Evolutionary conservation across 2,329 filamentous ascomycete species (phyloP).

Genomic region (Ambrosiella xylebori): DNA sequence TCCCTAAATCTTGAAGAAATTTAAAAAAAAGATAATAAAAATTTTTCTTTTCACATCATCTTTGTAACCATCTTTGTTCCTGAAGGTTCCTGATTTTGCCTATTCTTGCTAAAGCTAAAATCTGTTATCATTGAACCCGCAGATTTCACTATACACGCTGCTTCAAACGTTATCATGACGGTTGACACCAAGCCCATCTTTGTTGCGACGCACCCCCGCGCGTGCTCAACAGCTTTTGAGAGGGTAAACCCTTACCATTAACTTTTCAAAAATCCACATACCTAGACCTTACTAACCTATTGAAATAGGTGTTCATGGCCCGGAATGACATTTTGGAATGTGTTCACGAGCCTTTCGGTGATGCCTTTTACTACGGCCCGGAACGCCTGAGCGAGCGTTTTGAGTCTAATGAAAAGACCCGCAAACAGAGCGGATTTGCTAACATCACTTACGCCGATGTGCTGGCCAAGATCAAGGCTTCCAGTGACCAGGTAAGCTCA

Average conservation of each 20-base stretch:
- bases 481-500: conserved; percentile 48
- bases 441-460: conserved; percentile 60
- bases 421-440: conserved; percentile 46
- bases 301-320: conserved; percentile 79
- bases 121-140: not conserved
- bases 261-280: not conserved
- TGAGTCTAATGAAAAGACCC: conserved; percentile 42
- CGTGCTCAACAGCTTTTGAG: conserved; percentile 95
- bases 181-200: conserved; percentile 67
- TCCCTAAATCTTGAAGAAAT: not conserved
- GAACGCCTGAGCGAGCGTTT: conserved; percentile 72
- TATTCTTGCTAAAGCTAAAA: not conserved
- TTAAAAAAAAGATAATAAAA: not conserved
- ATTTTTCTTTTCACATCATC: not conserved
- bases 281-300: not conserved
- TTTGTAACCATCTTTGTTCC: not conserved
- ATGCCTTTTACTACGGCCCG: conserved; percentile 90
- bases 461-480: conserved; percentile 55
- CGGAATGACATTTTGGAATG: conserved; percentile 64
- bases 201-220: conserved; percentile 80
- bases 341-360: conserved; percentile 90
- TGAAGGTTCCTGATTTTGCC: not conserved
- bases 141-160: not conserved
- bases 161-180: conserved; percentile 14
- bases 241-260: conserved; percentile 23